phyloP scores from a whole-genome alignment of 2,329 filamentous ascomycete species.

The Phoma sp. region DNA sequence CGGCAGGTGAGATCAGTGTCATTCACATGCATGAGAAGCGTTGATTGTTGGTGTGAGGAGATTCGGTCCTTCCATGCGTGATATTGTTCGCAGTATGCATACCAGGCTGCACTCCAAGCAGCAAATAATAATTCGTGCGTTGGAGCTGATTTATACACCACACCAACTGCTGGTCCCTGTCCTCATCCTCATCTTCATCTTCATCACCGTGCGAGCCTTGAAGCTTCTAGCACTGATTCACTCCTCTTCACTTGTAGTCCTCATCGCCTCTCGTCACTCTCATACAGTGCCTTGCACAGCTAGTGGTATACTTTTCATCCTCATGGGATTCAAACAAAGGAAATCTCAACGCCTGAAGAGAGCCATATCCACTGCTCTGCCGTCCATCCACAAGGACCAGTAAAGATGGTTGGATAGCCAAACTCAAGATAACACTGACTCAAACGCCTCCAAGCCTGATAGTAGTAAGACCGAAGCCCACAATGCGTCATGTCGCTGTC shows the following conservation, averaged over 20 bases:
- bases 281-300: slow-evolving; percentile 15
- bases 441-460: slow-evolving; percentile 40
- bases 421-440: slow-evolving; percentile 41
- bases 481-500: slow-evolving; percentile 49
- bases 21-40: neutral
- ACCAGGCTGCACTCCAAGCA: neutral
- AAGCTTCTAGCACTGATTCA: slow-evolving; percentile 19
- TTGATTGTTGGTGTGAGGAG: neutral
- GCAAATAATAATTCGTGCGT: slow-evolving; percentile 5
- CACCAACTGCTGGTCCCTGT: slow-evolving; percentile 11
- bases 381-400: slow-evolving; percentile 14
- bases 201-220: slow-evolving; percentile 10
- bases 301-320: slow-evolving; percentile 25
- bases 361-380: slow-evolving; percentile 23
- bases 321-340: slow-evolving; percentile 6
- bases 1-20: neutral
- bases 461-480: slow-evolving; percentile 25
- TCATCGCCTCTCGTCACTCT: neutral
- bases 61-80: neutral
- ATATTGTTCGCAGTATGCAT: neutral
- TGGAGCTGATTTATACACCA: slow-evolving; percentile 30
- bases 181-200: slow-evolving; percentile 1
- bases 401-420: slow-evolving; percentile 24
- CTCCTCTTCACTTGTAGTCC: too few species aligned
- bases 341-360: slow-evolving; percentile 14